Percentiles rank a stretch among this genome's conserved stretches.
Conservation (phyloP, 225 moss, liverwort and hornwort genomes). For the Thuidium tamariscinum region DNA sequence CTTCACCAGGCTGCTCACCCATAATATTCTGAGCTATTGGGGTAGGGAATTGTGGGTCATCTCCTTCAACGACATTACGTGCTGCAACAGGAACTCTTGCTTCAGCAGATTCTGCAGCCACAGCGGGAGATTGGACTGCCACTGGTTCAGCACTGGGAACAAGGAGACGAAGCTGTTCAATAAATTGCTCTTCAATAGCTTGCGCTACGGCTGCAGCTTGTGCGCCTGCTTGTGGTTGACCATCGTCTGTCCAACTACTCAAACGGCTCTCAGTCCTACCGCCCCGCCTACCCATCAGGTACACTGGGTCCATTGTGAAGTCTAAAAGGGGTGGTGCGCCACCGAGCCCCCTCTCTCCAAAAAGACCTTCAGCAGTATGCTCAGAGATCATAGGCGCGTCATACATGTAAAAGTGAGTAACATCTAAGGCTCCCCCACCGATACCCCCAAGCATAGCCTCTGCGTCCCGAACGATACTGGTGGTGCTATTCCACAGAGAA, state of each 20-base stretch:
- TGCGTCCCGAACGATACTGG: constrained; percentile 74
- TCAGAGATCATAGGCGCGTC: constrained; percentile 70
- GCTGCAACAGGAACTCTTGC: constrained; percentile 38
- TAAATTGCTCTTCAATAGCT: constrained; percentile 91
- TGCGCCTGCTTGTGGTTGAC: constrained; percentile 90
- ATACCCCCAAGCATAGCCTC: constrained; percentile 77
- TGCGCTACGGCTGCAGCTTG: constrained; percentile 91
- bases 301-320: constrained; percentile 85
- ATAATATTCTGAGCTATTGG: constrained; percentile 33
- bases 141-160: constrained; percentile 44
- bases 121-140: constrained; percentile 26
- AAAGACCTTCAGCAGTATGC: constrained; percentile 66
- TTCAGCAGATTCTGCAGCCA: constrained; percentile 36
- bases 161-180: constrained; percentile 65
- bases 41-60: constrained; percentile 31
- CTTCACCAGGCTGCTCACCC: constrained; percentile 45
- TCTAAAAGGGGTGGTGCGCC: constrained; percentile 89
- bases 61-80: constrained; percentile 35
- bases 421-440: constrained; percentile 69
- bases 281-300: constrained; percentile 82
- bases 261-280: constrained; percentile 72
- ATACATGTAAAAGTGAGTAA: constrained; percentile 97
- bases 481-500: constrained; percentile 74
- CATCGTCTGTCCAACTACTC: constrained; percentile 98
- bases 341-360: constrained; percentile 75